phyloP scores from a whole-genome alignment of 2,329 filamentous ascomycete species.

The Didymella arachidicola region DNA sequence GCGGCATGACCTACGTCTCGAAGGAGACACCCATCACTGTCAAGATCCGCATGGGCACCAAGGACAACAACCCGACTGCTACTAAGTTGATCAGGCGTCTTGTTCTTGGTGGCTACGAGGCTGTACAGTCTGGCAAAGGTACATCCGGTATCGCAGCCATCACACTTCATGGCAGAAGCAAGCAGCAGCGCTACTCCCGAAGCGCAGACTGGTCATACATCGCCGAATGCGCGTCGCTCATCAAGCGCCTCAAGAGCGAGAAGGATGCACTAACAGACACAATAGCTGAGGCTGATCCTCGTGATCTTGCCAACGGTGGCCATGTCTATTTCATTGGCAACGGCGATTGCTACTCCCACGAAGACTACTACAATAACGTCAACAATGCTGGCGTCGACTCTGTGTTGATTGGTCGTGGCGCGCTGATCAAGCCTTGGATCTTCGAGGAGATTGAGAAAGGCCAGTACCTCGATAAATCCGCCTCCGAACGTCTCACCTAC shows the following conservation, averaged over 20 bases:
- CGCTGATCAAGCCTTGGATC: constrained; percentile 96
- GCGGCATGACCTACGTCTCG: constrained; percentile 95
- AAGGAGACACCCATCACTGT: constrained; percentile 90
- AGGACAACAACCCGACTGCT: constrained; percentile 79
- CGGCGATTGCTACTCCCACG: constrained; percentile 93
- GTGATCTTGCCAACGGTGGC: constrained; percentile 71
- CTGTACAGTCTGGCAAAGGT: constrained; percentile 70
- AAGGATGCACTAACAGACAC: constrained; percentile 76
- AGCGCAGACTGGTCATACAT: constrained; percentile 97
- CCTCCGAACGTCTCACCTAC: constrained; percentile 82
- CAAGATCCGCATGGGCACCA: constrained; percentile 93
- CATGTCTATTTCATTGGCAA: constrained; percentile 94
- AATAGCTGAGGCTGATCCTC: constrained; percentile 75
- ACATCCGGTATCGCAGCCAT: constrained; percentile 83
- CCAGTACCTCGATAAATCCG: constrained; percentile 95
- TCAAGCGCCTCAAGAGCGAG: constrained; percentile 79
- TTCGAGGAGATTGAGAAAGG: constrained; percentile 94
- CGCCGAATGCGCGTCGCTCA: constrained; percentile 82
- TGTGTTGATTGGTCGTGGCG: constrained; percentile 97
- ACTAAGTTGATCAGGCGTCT: constrained; percentile 83
- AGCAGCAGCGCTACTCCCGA: constrained; percentile 92
- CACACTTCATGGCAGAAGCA: constrained; percentile 89
- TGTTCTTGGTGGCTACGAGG: constrained; percentile 78
- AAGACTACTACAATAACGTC: constrained; percentile 83
- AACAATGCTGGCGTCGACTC: constrained; percentile 81